Base-by-base conservation (phyloP, 2,329 filamentous ascomycete species). In the Penicillium rolfsii region DNA sequence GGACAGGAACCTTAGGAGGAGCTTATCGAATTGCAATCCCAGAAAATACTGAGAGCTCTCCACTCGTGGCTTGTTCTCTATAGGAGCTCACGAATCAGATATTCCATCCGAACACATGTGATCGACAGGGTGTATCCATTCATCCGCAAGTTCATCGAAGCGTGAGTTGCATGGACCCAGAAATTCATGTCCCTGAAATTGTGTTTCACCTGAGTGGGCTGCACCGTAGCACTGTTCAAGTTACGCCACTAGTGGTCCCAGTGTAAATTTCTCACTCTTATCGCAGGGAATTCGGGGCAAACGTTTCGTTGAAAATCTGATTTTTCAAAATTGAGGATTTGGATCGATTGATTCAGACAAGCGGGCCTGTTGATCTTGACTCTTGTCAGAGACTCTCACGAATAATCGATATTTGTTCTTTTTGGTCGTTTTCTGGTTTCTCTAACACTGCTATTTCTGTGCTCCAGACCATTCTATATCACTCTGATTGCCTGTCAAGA, bases 91-190 rank as follows among this genome's bases (percentile, higher is more conserved):
- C 14, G 5, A 36, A 36, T 36, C 6, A 36, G 43, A 19, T 49
- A 56, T 61, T 64, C 57, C 49, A 59, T 62, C 61, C 59, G 61
- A 61, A 50, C 53, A 61, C 64, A 66, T 64, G 64, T 64, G 59
- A 66, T 64, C 57, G 52, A 55, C 57, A 26, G 55, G 24, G 24
- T 11, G 7, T 26, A 28, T 58, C 36, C 35, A 33, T 16, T 14
- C 43, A 45, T 33, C 57, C 57, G 54, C 41, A 45, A 43, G 52
- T 50, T 56, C 30, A 56, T 53, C 36, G 41, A 62, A 60, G 59
- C 59, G 61, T 64, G 64, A 59, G 59, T 62, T 64, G 61, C 64
- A 62, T 62, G 62, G 55, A 35, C 49, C 55, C 55, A 53, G 52
- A 49, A 49, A 14, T 19, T 33, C 45, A 16, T 49, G 59, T 60